Conservation (phyloP, 192 early-diverging fungal genomes). For the Backusella australiensis region DNA sequence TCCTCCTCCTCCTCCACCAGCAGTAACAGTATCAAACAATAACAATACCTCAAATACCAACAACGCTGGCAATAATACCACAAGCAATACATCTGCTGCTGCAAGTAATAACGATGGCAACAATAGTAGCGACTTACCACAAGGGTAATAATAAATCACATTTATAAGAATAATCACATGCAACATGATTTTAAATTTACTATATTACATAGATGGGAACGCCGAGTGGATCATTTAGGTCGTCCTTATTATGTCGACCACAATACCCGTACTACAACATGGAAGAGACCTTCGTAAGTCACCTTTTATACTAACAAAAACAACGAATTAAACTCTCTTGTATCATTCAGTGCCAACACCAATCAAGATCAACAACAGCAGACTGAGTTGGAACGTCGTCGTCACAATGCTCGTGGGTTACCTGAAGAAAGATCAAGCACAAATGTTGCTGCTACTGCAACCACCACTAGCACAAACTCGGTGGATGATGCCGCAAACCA, state of each 20-base stretch:
- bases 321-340: background rate
- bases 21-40: background rate
- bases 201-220: slow-evolving; percentile 78
- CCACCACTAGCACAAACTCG: slow-evolving; percentile 12
- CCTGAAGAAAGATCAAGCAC: slow-evolving; percentile 56
- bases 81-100: too few species aligned
- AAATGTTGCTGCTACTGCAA: slow-evolving; percentile 18
- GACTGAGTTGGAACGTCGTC: slow-evolving; percentile 69
- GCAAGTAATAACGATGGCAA: background rate
- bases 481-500: background rate
- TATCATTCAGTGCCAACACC: slow-evolving; percentile 18
- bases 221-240: slow-evolving; percentile 87
- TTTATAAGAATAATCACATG: background rate
- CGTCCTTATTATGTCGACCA: slow-evolving; percentile 97
- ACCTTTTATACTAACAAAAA: too few species aligned
- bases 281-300: slow-evolving; percentile 58
- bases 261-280: slow-evolving; percentile 90
- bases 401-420: slow-evolving; percentile 78
- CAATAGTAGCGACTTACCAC: slow-evolving; percentile 18
- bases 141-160: slow-evolving; percentile 12
- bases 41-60: background rate
- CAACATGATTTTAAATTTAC: background rate
- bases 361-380: slow-evolving; percentile 48
- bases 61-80: background rate
- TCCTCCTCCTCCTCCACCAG: background rate